Percentiles rank a stretch among this genome's conserved stretches.
These are phyloP conservation scores for Novakomyces olei DNA, from an alignment of 805 yeast genomes.

Conservation along the genomic window DNA sequence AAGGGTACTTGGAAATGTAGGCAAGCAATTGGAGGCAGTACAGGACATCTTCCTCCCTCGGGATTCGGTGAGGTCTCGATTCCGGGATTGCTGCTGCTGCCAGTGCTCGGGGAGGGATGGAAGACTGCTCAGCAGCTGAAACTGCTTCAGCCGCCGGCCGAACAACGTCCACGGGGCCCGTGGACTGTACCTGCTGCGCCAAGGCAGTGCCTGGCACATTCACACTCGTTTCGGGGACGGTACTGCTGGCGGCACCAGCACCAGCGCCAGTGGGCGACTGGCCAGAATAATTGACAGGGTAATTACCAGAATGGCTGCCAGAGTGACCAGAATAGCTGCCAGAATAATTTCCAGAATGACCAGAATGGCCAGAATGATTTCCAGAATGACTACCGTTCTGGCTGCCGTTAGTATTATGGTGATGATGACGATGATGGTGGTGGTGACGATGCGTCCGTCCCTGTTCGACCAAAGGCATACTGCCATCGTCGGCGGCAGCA, in stretches of 20 bases:
- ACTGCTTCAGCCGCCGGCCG: neutral
- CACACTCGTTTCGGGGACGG: neutral
- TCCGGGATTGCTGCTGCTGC: no score
- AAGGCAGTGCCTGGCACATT: no score
- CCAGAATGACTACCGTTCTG: conserved; percentile 6
- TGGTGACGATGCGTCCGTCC: conserved; percentile 5
- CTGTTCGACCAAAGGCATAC: no score
- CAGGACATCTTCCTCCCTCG: conserved; percentile 78
- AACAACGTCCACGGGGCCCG: no score
- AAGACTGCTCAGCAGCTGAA: neutral
- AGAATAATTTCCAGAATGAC: conserved; percentile 5
- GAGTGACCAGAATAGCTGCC: conserved; percentile 3
- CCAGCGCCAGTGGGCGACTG: neutral
- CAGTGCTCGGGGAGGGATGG: conserved; percentile 1
- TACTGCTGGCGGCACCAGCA: neutral
- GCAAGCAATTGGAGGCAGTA: conserved; percentile 87
- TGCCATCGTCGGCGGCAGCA: no score
- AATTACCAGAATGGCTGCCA: neutral
- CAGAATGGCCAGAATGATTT: conserved; percentile 2
- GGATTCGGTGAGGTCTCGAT: conserved; percentile 19
- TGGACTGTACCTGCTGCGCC: no score
- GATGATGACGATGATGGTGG: conserved; percentile 7
- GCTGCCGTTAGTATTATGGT: conserved; percentile 4
- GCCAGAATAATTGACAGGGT: no score
- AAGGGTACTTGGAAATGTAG: conserved; percentile 76